These are phyloP conservation scores for Pyronema omphalodes DNA, from an alignment of 495 filamentous ascomycete genomes.

Conservation along the genomic window DNA sequence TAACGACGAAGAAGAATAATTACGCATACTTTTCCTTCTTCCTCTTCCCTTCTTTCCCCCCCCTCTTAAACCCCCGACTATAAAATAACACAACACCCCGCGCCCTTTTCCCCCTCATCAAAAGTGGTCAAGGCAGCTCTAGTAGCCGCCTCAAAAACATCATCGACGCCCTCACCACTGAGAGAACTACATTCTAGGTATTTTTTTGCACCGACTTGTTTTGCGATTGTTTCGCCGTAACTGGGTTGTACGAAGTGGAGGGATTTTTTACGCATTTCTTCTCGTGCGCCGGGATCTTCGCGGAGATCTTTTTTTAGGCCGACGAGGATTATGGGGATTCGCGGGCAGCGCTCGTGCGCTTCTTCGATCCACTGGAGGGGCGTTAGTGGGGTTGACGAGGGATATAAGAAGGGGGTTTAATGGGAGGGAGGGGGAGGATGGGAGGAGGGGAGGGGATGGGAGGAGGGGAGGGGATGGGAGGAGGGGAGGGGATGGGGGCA, in stretches of 20 bases:
- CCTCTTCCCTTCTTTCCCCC: not conserved
- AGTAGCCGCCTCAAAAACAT: constrained; percentile 96
- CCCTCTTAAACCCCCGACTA: too few relatives aligned
- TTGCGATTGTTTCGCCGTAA: constrained; percentile 61
- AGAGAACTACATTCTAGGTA: constrained; percentile 95
- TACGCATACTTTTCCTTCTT: not conserved
- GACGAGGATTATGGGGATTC: constrained; percentile 87
- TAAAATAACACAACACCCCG: constrained; percentile 81
- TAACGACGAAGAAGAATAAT: too few relatives aligned
- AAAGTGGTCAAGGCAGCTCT: constrained; percentile 83
- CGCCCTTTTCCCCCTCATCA: constrained; percentile 57
- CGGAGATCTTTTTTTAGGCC: constrained; percentile 96
- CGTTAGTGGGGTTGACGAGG: too few relatives aligned
- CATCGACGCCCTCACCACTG: constrained; percentile 95
- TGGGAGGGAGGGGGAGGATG: not conserved
- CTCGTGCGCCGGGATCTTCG: constrained; percentile 78
- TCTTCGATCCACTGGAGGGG: constrained; percentile 75
- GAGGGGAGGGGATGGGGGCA: too few relatives aligned
- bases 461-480: too few relatives aligned
- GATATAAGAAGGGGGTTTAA: not conserved
- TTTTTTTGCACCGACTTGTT: constrained; percentile 77
- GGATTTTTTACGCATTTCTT: constrained; percentile 94
- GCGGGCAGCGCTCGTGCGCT: constrained; percentile 82
- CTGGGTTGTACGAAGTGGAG: constrained; percentile 64
- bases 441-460: too few relatives aligned